Evolutionary conservation across 345 rosid genomes (phyloP).

Genomic region (Cardiospermum halicacabum): DNA sequence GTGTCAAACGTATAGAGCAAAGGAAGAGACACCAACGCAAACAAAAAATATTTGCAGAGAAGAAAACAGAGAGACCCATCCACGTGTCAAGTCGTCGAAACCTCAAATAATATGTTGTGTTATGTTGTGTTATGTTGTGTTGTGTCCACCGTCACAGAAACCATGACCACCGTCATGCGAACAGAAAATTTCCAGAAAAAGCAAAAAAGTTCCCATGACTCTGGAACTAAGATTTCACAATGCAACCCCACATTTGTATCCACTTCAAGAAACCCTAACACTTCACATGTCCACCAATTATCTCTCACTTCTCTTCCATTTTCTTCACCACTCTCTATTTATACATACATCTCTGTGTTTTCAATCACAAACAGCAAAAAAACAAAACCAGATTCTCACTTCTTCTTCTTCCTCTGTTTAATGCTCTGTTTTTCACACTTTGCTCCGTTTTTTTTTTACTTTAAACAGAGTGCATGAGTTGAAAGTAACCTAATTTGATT

Average conservation of each 20-base stretch:
- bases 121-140: no score
- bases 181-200: no score
- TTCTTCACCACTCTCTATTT: neutral
- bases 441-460: neutral
- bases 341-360: neutral
- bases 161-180: no score
- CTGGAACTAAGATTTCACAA: neutral
- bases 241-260: neutral
- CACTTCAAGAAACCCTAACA: neutral
- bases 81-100: neutral
- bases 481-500: no score
- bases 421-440: neutral
- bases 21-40: no score
- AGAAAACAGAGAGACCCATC: no score
- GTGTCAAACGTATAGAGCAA: no score
- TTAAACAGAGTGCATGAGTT: slow-evolving; percentile 35
- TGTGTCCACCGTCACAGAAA: neutral
- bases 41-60: no score
- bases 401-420: neutral
- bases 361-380: neutral
- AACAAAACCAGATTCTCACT: neutral
- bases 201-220: neutral
- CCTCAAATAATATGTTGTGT: neutral
- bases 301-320: neutral
- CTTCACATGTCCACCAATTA: neutral